phyloP scores from a whole-genome alignment of 495 filamentous ascomycete species.

The Xylaria acuta region DNA sequence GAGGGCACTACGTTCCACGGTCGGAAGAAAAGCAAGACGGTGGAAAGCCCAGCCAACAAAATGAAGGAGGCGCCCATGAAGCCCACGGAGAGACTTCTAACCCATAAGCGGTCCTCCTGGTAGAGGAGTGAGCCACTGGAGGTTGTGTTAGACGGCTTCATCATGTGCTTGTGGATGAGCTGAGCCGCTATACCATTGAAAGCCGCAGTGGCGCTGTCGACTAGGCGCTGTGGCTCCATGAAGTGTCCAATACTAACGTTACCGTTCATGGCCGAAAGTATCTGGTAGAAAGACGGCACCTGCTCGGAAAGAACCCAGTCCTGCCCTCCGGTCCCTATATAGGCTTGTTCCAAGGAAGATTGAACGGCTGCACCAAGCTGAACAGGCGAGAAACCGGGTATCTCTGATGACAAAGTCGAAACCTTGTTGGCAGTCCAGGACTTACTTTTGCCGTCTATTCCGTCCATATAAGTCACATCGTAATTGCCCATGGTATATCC shows the following conservation, averaged over 20 bases:
- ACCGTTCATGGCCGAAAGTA: slow-evolving; percentile 23
- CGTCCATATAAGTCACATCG: slow-evolving; percentile 3
- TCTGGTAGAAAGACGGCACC: slow-evolving; percentile 30
- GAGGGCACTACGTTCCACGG: slow-evolving; percentile 21
- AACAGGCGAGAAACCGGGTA: slow-evolving; percentile 11
- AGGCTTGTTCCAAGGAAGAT: slow-evolving; percentile 15
- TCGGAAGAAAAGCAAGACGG: slow-evolving; percentile 18
- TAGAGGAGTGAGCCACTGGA: slow-evolving; percentile 20
- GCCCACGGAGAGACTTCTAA: slow-evolving; percentile 23
- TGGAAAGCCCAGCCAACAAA: slow-evolving; percentile 19
- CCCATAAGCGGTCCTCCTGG: slow-evolving; percentile 21
- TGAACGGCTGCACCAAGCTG: slow-evolving; percentile 22
- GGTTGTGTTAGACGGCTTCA: slow-evolving; percentile 24
- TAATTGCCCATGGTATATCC: slow-evolving; percentile 22
- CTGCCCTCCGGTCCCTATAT: slow-evolving; percentile 23
- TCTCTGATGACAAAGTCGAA: slow-evolving; percentile 5
- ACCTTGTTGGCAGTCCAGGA: slow-evolving; percentile 1
- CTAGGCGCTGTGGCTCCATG: slow-evolving; percentile 27
- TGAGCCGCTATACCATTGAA: slow-evolving; percentile 29
- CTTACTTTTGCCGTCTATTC: slow-evolving; percentile 7
- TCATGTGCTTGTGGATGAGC: slow-evolving; percentile 14
- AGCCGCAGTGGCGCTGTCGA: slow-evolving; percentile 14
- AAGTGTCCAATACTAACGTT: slow-evolving; percentile 22
- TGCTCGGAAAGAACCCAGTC: slow-evolving; percentile 26
- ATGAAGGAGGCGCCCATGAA: slow-evolving; percentile 26